A percentile compares a stretch with the other conserved stretches of the same genome.
These are phyloP conservation scores for Aspergillus sojae DNA, from an alignment of 2,329 filamentous ascomycete genomes.

Conservation along the genomic window DNA sequence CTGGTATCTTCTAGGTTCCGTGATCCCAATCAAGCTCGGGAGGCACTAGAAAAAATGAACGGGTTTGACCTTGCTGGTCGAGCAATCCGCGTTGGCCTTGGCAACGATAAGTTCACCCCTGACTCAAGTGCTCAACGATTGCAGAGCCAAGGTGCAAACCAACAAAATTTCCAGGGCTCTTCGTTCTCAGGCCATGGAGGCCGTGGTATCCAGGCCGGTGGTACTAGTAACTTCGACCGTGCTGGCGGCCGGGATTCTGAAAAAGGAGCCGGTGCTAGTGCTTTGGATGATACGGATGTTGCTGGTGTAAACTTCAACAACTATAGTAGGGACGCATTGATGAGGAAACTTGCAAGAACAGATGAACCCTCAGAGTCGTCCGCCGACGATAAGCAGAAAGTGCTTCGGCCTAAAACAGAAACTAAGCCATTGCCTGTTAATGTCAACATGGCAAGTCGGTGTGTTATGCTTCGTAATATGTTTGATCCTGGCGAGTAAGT, in stretches of 20 bases:
- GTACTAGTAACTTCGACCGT: constrained; percentile 78
- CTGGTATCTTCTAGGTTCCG: constrained; percentile 65
- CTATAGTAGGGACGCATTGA: constrained; percentile 96
- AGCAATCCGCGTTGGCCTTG: constrained; percentile 96
- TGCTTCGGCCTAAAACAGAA: constrained; percentile 77
- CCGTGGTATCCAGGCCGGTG: constrained; percentile 79
- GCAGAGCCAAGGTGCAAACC: constrained; percentile 70
- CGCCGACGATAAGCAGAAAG: constrained; percentile 69
- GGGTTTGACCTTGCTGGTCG: constrained; percentile 97
- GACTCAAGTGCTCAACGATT: constrained; percentile 95
- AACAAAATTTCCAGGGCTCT: constrained; percentile 79
- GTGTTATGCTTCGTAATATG: constrained; percentile 92
- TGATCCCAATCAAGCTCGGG: constrained; percentile 86
- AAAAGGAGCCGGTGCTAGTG: constrained; percentile 85
- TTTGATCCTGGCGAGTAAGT: constrained; percentile 90
- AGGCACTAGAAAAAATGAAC: constrained; percentile 98
- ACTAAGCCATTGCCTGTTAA: constrained; percentile 77
- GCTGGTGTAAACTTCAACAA: constrained; percentile 99
- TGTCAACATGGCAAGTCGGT: constrained; percentile 89
- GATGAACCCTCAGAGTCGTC: constrained; percentile 70
- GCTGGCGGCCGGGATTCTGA: constrained; percentile 86
- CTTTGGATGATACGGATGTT: constrained; percentile 95
- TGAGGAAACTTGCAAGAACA: constrained; percentile 96
- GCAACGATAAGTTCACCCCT: constrained; percentile 99
- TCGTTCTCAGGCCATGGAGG: constrained; percentile 89